Conservation (phyloP, 2,329 filamentous ascomycete species). For the Calonectria multiphialidica region DNA sequence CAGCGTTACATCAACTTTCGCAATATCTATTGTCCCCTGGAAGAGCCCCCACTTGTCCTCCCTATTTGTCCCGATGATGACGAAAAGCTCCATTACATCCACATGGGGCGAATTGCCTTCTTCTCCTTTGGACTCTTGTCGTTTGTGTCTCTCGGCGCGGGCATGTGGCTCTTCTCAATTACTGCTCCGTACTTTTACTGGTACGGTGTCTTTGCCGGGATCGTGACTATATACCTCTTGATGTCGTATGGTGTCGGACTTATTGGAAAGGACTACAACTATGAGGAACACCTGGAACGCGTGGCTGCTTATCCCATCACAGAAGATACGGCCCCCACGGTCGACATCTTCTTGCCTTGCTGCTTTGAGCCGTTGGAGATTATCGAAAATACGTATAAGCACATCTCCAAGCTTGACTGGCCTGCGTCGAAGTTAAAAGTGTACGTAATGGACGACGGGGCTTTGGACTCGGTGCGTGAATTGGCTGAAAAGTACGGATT, state of each 20-base stretch:
- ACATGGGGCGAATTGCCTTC: background rate
- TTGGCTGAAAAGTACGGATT: background rate
- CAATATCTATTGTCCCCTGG: background rate
- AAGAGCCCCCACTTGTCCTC: background rate
- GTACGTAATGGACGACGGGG: conserved; percentile 2
- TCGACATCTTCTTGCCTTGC: background rate
- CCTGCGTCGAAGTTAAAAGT: background rate
- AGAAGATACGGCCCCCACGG: background rate
- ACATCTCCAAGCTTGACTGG: background rate
- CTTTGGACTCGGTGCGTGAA: background rate
- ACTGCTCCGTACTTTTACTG: background rate
- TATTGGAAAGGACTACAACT: background rate
- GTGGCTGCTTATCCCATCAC: background rate
- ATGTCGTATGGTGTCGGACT: background rate
- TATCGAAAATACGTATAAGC: background rate
- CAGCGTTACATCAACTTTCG: background rate
- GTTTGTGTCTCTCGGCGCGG: background rate
- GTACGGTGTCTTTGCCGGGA: background rate
- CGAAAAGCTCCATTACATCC: background rate
- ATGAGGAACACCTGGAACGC: background rate
- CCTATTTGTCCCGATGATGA: background rate
- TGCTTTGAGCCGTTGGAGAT: conserved; percentile 2
- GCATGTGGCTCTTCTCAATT: background rate
- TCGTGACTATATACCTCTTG: background rate
- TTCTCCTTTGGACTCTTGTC: background rate